Evolutionary conservation across 2,329 filamentous ascomycete genomes (phyloP).

Genomic region (Verticillium alfalfae): DNA sequence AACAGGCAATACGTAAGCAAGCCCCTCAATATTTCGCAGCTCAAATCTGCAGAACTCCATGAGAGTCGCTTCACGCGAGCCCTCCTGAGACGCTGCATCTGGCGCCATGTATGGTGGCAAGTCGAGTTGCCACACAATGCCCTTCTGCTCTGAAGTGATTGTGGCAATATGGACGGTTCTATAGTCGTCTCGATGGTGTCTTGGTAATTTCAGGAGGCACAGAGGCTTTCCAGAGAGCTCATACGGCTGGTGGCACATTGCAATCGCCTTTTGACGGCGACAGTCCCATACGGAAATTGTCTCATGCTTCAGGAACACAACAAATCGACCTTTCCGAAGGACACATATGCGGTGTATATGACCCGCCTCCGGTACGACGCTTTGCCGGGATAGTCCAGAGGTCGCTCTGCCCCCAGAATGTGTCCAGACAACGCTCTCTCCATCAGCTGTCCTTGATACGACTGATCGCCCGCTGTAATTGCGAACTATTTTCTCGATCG

Average conservation of each 20-base stretch:
- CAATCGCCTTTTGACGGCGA: slow-evolving; percentile 48
- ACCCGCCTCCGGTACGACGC: slow-evolving; percentile 59
- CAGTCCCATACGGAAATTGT: slow-evolving; percentile 78
- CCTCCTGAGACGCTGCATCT: slow-evolving; percentile 22
- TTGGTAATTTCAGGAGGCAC: slow-evolving; percentile 71
- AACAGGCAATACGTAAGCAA: slow-evolving; percentile 70
- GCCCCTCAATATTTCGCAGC: slow-evolving; percentile 52
- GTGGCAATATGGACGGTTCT: slow-evolving; percentile 70
- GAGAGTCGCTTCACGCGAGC: slow-evolving; percentile 32
- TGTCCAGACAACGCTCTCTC: slow-evolving; percentile 80
- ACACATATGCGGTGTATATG: slow-evolving; percentile 79
- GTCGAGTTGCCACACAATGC: slow-evolving; percentile 74
- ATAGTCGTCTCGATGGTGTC: slow-evolving; percentile 49
- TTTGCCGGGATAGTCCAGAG: slow-evolving; percentile 59
- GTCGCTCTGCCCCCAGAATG: slow-evolving; percentile 49
- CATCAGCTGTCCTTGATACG: slow-evolving; percentile 72
- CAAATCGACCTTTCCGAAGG: slow-evolving; percentile 69
- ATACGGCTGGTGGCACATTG: slow-evolving; percentile 56
- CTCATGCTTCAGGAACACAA: slow-evolving; percentile 72
- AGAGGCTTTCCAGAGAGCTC: slow-evolving; percentile 64
- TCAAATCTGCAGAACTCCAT: slow-evolving; percentile 67
- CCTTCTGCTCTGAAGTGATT: slow-evolving; percentile 70
- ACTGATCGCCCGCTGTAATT: slow-evolving; percentile 77
- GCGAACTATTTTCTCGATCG: slow-evolving; percentile 80
- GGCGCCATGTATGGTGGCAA: slow-evolving; percentile 44